phyloP scores from a whole-genome alignment of 805 yeast genomes.

The Phaffomyces thermotolerans region DNA sequence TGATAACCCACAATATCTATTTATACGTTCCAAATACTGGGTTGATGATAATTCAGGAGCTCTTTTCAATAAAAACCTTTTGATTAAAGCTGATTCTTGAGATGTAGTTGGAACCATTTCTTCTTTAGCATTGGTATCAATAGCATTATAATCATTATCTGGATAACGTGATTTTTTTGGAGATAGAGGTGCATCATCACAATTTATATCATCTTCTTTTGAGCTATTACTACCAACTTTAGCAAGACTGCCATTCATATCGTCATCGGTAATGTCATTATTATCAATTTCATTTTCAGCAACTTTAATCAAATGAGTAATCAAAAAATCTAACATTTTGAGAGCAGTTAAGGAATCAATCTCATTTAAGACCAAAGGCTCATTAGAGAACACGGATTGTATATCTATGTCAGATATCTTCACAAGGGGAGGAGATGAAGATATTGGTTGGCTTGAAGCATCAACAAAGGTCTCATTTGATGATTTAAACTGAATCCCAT shows the following conservation, averaged over 20 bases:
- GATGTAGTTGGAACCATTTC: neutral
- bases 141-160: neutral
- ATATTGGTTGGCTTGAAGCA: neutral
- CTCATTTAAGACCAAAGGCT: neutral
- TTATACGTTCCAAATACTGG: conserved; percentile 23
- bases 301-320: neutral
- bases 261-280: neutral
- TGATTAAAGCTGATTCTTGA: conserved; percentile 17
- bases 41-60: conserved; percentile 20
- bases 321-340: conserved; percentile 6
- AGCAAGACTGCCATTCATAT: neutral
- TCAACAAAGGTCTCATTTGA: conserved; percentile 5
- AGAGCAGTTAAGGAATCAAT: conserved; percentile 8
- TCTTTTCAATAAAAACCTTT: conserved; percentile 18
- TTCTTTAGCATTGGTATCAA: neutral
- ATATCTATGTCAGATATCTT: conserved; percentile 11
- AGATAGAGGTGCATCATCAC: conserved; percentile 10
- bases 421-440: conserved; percentile 10
- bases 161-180: conserved; percentile 13
- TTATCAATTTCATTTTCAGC: neutral
- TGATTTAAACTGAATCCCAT: conserved; percentile 5
- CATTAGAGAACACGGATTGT: neutral
- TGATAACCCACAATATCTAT: conserved; percentile 23
- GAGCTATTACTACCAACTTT: neutral
- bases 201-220: conserved; percentile 1